A percentile compares a stretch with the other conserved stretches of the same genome.
Evolutionary conservation across 2,329 filamentous ascomycete species (phyloP).

Genomic region (Knoxdaviesia capensis): DNA sequence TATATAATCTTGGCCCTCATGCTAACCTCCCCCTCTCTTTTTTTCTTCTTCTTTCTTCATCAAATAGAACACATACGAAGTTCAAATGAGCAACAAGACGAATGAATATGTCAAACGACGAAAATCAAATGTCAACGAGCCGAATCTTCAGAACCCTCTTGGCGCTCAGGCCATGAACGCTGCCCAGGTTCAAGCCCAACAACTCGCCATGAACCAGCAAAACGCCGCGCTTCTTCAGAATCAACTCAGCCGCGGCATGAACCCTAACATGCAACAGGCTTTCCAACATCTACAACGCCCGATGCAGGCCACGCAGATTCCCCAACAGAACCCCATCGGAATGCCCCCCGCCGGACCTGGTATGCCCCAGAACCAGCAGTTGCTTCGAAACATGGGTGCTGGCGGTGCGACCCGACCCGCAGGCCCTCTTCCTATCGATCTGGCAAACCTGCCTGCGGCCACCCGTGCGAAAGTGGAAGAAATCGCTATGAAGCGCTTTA

Average conservation of each 20-base stretch:
- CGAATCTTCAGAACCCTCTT: conserved; percentile 26
- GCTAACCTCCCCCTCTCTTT: background rate
- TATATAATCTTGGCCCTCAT: no score
- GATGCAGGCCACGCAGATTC: conserved; percentile 33
- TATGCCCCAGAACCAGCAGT: conserved; percentile 19
- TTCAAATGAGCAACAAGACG: conserved; percentile 22
- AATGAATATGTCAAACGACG: conserved; percentile 29
- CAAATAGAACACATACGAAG: conserved; percentile 27
- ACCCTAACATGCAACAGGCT: conserved; percentile 27
- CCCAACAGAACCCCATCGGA: conserved; percentile 16
- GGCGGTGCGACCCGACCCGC: no score
- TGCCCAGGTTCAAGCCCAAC: conserved; percentile 19
- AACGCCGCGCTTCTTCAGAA: conserved; percentile 22
- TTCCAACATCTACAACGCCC: conserved; percentile 39
- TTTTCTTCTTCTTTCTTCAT: background rate
- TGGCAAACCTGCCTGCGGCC: no score
- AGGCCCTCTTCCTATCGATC: no score
- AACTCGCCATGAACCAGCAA: conserved; percentile 28
- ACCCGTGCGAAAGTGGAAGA: no score
- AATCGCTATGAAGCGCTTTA: no score
- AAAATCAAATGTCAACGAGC: conserved; percentile 21
- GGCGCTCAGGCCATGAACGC: conserved; percentile 19
- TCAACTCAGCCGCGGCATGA: conserved; percentile 29
- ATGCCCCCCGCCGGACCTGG: conserved; percentile 12
- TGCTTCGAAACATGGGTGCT: conserved; percentile 14